These are phyloP conservation scores for Prunus yedoensis DNA, from an alignment of 331 rosid species.

Conservation along the genomic window DNA sequence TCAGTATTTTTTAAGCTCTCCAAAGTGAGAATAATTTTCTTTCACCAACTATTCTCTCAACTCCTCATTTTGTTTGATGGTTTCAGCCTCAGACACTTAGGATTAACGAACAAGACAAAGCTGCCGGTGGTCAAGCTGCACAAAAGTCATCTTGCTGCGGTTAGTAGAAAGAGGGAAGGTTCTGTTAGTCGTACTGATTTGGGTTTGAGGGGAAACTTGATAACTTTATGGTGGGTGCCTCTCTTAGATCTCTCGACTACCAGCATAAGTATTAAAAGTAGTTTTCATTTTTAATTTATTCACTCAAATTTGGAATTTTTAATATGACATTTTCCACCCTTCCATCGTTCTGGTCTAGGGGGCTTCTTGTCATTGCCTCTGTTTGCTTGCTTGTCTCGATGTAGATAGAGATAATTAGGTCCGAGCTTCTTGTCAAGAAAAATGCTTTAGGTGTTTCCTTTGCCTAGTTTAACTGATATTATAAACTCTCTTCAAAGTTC, in stretches of 20 bases:
- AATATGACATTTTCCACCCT: slow-evolving; percentile 8
- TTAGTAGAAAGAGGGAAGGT: slow-evolving; percentile 30
- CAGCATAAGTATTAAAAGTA: slow-evolving; percentile 18
- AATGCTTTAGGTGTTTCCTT: background rate
- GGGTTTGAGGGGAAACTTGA: slow-evolving; percentile 33
- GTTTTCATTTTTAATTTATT: background rate
- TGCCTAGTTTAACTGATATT: background rate
- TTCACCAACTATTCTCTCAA: slow-evolving; percentile 8
- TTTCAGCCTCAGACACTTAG: slow-evolving; percentile 70
- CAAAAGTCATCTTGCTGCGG: slow-evolving; percentile 74
- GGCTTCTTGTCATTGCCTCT: slow-evolving; percentile 25
- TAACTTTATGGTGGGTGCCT: background rate
- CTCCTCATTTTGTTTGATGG: slow-evolving; percentile 18
- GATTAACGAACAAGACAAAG: slow-evolving; percentile 55
- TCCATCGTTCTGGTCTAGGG: background rate
- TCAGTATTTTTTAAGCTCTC: slow-evolving; percentile 3
- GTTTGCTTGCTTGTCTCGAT: slow-evolving; percentile 19
- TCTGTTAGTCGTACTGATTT: slow-evolving; percentile 23
- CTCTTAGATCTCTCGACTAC: slow-evolving; percentile 25
- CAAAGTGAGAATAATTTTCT: background rate
- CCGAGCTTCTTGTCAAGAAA: slow-evolving; percentile 18
- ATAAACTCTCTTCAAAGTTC: background rate
- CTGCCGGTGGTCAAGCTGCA: slow-evolving; percentile 48
- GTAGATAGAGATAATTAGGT: slow-evolving; percentile 34
- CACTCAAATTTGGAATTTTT: background rate